Percentiles rank a stretch among this genome's conserved stretches.
Evolutionary conservation across 2,329 filamentous ascomycete genomes (phyloP).

Genomic region (Pseudogymnoascus sp.): DNA sequence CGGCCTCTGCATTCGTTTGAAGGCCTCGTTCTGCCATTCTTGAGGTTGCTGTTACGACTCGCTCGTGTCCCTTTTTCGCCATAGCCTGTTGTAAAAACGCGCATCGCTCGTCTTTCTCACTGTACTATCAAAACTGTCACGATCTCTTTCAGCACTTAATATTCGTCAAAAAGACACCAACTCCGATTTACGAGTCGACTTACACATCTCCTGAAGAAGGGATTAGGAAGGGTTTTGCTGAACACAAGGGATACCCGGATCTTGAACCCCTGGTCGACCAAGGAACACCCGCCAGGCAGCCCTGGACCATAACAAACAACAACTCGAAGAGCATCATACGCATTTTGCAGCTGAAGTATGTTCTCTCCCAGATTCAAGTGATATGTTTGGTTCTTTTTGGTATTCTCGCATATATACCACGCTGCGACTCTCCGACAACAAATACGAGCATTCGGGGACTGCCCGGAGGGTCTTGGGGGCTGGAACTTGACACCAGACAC

Average conservation of each 20-base stretch:
- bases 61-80: background rate
- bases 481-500: background rate
- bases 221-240: background rate
- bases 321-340: background rate
- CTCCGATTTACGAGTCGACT: background rate
- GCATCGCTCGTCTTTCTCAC: background rate
- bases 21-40: background rate
- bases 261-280: slow-evolving; percentile 7
- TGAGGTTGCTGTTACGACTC: background rate
- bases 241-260: background rate
- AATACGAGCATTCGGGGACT: background rate
- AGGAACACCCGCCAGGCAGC: slow-evolving; percentile 1
- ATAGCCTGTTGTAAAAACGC: background rate
- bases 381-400: background rate
- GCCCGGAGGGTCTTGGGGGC: background rate
- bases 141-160: background rate
- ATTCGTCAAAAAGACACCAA: background rate
- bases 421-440: background rate
- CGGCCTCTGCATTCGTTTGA: slow-evolving; percentile 7
- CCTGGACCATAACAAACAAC: slow-evolving; percentile 1
- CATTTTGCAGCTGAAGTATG: slow-evolving; percentile 2
- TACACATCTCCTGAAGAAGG: background rate
- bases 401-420: background rate
- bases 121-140: background rate
- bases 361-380: background rate